Percentiles rank a stretch among this genome's conserved stretches.
phyloP scores from a whole-genome alignment of 2,329 filamentous ascomycete genomes.

The Lecanicillium sp. region DNA sequence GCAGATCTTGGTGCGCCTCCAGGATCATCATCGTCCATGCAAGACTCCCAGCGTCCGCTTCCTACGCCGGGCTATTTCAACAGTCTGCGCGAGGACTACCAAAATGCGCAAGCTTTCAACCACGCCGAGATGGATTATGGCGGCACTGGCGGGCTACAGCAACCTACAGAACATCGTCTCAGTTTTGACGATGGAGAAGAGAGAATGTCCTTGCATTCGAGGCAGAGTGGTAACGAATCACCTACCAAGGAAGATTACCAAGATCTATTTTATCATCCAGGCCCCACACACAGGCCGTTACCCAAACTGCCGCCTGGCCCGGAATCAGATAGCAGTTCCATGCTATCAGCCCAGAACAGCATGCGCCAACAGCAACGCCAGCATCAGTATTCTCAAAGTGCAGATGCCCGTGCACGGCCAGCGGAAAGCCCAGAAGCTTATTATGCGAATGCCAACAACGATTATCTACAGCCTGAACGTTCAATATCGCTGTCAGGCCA shows the following conservation, averaged over 20 bases:
- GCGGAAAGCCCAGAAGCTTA: slow-evolving; percentile 42
- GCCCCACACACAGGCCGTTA: slow-evolving; percentile 57
- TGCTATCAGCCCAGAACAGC: slow-evolving; percentile 36
- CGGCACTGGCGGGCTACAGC: slow-evolving; percentile 80
- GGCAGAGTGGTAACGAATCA: slow-evolving; percentile 54
- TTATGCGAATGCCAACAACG: slow-evolving; percentile 21
- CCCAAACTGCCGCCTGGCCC: slow-evolving; percentile 53
- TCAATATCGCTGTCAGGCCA: slow-evolving; percentile 80
- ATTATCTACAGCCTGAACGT: slow-evolving; percentile 45
- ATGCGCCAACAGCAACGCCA: slow-evolving; percentile 35
- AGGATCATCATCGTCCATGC: slow-evolving; percentile 28
- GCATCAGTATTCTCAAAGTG: slow-evolving; percentile 40
- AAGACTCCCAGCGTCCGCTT: slow-evolving; percentile 35
- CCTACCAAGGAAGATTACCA: slow-evolving; percentile 66
- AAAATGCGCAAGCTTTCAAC: slow-evolving; percentile 32
- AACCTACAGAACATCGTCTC: slow-evolving; percentile 63
- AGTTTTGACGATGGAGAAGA: slow-evolving; percentile 96
- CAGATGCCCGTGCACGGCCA: slow-evolving; percentile 32
- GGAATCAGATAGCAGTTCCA: slow-evolving; percentile 51
- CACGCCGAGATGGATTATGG: slow-evolving; percentile 75
- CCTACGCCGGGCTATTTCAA: slow-evolving; percentile 33
- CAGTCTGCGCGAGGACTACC: slow-evolving; percentile 17
- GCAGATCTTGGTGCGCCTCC: slow-evolving; percentile 34
- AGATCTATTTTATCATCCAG: slow-evolving; percentile 91
- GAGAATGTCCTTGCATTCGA: slow-evolving; percentile 47